Base-by-base conservation (phyloP, 306 rosid genomes). In the Hippophae gyantsensis region DNA sequence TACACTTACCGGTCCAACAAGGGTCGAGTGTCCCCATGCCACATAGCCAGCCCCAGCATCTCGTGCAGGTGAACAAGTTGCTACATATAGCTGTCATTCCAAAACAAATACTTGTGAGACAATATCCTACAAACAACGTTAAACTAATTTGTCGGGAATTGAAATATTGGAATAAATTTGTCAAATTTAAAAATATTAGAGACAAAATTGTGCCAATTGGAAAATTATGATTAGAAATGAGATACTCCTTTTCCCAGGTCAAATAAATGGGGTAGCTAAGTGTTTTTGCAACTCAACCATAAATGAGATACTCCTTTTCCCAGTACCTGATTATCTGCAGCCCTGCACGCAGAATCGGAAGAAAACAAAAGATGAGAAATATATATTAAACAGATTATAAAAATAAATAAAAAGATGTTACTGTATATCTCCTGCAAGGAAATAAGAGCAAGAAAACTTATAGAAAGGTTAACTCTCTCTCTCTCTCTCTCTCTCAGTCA, bases 21-120 rank as follows among this genome's bases (percentile, higher is more conserved):
- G 97, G 54, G 94, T 84, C 61, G 99, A 93, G 85, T 93, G 99
- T 13, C 99, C 99, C 95, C 97, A 93, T 58, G 97, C 94, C 59
- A 93, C 90, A 68, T 93, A 93, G 75, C 95, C 72, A 67, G 94
- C 82, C 59, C 76, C 84, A 68, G 78, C 68, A 60, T 88, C 95
- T 67, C 99, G 94, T 63, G 99, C 99, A 66, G 95, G 94, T 49
- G 99, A 86, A 70, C 99, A 93, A 32, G 99, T 93, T 57, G 99
- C 99, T 55, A 93, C 90, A 64, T 82, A 93, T 68, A 93, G 60
- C 97, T 93, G 82, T 63, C 44, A 63, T 42, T 40, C 42, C 27
- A 52, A 73, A 52, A 64, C 42, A 57, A 63, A 38, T 56, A 70
- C n/a, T 8, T 72, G 50, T 62, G 59, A 66, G 54, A 70, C 46